Conservation (phyloP, 345 rosid species). For the Gossypium anomalum region DNA sequence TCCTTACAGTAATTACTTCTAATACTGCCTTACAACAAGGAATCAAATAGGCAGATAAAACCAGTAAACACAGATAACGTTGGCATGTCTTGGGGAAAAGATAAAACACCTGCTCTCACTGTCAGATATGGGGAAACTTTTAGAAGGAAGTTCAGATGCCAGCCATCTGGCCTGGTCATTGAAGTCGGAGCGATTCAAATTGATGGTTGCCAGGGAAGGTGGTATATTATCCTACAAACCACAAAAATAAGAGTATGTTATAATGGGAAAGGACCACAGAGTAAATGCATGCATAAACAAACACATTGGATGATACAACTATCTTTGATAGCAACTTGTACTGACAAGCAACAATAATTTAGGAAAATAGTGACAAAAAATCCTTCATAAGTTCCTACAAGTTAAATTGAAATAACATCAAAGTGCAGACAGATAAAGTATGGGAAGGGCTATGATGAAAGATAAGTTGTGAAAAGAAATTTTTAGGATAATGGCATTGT, state of each 20-base stretch:
- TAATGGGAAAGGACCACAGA: not conserved
- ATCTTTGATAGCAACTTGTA: not conserved
- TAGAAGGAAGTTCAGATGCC: slow-evolving; percentile 40
- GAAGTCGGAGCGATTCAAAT: slow-evolving; percentile 26
- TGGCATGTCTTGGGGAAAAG: slow-evolving; percentile 16
- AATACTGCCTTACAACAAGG: slow-evolving; percentile 10
- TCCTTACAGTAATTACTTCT: not conserved
- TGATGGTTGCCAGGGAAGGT: slow-evolving; percentile 33
- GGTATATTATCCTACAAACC: slow-evolving; percentile 51
- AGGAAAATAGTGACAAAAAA: not conserved
- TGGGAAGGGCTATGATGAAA: not conserved
- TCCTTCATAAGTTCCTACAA: not conserved
- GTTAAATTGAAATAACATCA: slow-evolving; percentile 6
- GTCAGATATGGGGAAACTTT: slow-evolving; percentile 31
- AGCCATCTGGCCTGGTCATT: slow-evolving; percentile 39
- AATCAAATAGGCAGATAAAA: not conserved
- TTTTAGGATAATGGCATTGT: not conserved
- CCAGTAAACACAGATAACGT: not conserved
- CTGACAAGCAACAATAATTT: slow-evolving; percentile 2
- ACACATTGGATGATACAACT: not conserved
- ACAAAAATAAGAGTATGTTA: not conserved
- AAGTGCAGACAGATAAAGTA: not conserved
- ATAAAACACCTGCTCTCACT: slow-evolving; percentile 50
- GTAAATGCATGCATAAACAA: not conserved
- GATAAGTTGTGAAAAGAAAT: not conserved